These are phyloP conservation scores for Dendrobium huoshanense DNA, from an alignment of 106 monocot species.

Conservation along the genomic window DNA sequence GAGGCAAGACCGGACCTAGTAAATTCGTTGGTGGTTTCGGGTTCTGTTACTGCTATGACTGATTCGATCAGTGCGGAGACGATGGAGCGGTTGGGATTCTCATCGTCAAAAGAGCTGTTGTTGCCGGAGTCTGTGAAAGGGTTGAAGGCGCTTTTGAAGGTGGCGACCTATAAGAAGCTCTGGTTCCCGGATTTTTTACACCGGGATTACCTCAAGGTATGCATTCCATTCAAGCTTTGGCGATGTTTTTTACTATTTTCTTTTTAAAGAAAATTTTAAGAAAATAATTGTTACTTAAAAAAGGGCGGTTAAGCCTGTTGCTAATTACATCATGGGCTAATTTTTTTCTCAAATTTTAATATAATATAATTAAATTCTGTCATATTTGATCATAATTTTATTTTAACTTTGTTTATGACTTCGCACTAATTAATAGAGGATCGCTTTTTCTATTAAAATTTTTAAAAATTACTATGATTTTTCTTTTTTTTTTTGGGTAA, in stretches of 20 bases:
- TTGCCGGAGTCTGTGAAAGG: slow-evolving; percentile 23
- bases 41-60: slow-evolving; percentile 24
- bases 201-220: slow-evolving; percentile 24
- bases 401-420: no score
- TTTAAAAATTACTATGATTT: no score
- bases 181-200: slow-evolving; percentile 19
- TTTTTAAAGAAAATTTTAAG: no score
- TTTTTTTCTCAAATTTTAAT: no score
- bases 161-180: slow-evolving; percentile 16
- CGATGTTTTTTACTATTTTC: background rate
- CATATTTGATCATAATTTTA: no score
- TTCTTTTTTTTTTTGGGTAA: no score
- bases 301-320: no score
- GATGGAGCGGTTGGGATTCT: slow-evolving; percentile 19
- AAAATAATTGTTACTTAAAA: no score
- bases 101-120: slow-evolving; percentile 15
- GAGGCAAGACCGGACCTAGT: slow-evolving; percentile 61
- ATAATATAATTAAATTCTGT: no score
- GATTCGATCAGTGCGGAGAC: slow-evolving; percentile 15
- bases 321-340: no score
- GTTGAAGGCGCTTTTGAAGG: slow-evolving; percentile 15
- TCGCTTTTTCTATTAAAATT: no score
- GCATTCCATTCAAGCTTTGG: background rate
- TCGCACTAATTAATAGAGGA: no score
- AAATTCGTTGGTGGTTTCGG: slow-evolving; percentile 33